Percentiles rank a stretch among this genome's conserved stretches.
Conservation (phyloP, 2,329 filamentous ascomycete genomes). For the Paraphoma sp. region DNA sequence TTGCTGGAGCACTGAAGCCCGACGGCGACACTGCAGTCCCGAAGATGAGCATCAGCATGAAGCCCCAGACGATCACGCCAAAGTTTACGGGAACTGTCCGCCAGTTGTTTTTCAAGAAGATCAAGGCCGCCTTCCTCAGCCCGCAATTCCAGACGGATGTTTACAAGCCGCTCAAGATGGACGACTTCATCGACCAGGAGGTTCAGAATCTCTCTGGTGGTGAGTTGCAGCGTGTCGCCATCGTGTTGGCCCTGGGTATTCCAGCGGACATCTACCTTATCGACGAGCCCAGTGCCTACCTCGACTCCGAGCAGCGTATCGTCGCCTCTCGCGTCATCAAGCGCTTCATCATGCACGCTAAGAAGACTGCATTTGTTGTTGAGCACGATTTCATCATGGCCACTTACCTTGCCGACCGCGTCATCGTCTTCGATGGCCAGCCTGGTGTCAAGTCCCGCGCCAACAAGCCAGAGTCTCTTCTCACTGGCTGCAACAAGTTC, state of each 20-base stretch:
- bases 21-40: slow-evolving; percentile 81
- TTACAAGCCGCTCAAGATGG: slow-evolving; percentile 98
- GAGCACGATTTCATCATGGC: slow-evolving; percentile 99
- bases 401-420: slow-evolving; percentile 82
- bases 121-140: slow-evolving; percentile 93
- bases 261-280: slow-evolving; percentile 99
- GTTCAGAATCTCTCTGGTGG: slow-evolving; percentile 98
- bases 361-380: slow-evolving; percentile 99
- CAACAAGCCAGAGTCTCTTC: slow-evolving; percentile 86
- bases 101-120: slow-evolving; percentile 99
- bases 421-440: slow-evolving; percentile 97
- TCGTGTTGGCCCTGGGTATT: slow-evolving; percentile 92
- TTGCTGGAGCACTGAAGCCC: slow-evolving; percentile 92
- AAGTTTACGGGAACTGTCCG: slow-evolving; percentile 98
- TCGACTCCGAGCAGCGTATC: slow-evolving; percentile 99
- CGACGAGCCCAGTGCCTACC: slow-evolving; percentile 84
- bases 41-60: slow-evolving; percentile 98
- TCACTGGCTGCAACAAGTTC: slow-evolving; percentile 96
- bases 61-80: slow-evolving; percentile 98
- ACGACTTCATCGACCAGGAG: slow-evolving; percentile 99
- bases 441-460: slow-evolving; percentile 88
- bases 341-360: slow-evolving; percentile 99
- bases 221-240: slow-evolving; percentile 99
- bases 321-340: slow-evolving; percentile 97
- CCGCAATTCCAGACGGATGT: slow-evolving; percentile 99